Base-by-base conservation (phyloP, 2,329 filamentous ascomycete species). In the Aspergillus sp. region DNA sequence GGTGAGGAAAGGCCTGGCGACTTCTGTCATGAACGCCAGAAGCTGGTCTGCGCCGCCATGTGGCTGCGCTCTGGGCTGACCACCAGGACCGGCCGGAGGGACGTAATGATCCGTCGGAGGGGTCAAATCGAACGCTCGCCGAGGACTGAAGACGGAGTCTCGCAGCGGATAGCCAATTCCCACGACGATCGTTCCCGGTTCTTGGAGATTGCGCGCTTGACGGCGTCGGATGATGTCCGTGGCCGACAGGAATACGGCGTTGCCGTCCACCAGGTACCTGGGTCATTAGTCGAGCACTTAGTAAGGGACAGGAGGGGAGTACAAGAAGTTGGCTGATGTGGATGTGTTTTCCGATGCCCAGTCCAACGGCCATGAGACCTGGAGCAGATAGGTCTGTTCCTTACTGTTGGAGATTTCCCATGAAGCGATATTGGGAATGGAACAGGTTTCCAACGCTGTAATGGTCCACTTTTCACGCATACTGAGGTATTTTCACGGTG, bases 1-100 rank as follows among this genome's bases (percentile, higher is more conserved):
- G 45, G 6, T 69, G 52, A 54, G 25, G 31, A 71, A 65, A 0
- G 72, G 65, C 47, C 72, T 71, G 2, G 58, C 41, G 2, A 78
- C 65, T 2, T 70, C 64, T 1, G 66, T 64, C 23, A 80, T 74
- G 50, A 78, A 77, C 0, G 68, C 55, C 1, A 80, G 67, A 19
- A 81, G 77, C 5, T 71, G 64, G 44, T 77, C 69, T 0, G 77
- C 78, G 31, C 77, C 77, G 5, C 77, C 77, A 14, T 69, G 66
- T 1, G 69, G 23, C 9, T 55, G 49, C 10, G 41, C 19, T 7
- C 49, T 48, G 13, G 51, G 45, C 4, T 45, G 48, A 7, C 58
- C 70, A 10, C 71, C 66, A 0, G 67, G 64, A 1, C 56, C 44
- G 0, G 57, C 51, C 3, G 68, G 67, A 0, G 62, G 53, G 2